A percentile compares a stretch with the other conserved stretches of the same genome.
These are phyloP conservation scores for Bacidia rubella DNA, from an alignment of 495 filamentous ascomycete genomes.

Conservation along the genomic window DNA sequence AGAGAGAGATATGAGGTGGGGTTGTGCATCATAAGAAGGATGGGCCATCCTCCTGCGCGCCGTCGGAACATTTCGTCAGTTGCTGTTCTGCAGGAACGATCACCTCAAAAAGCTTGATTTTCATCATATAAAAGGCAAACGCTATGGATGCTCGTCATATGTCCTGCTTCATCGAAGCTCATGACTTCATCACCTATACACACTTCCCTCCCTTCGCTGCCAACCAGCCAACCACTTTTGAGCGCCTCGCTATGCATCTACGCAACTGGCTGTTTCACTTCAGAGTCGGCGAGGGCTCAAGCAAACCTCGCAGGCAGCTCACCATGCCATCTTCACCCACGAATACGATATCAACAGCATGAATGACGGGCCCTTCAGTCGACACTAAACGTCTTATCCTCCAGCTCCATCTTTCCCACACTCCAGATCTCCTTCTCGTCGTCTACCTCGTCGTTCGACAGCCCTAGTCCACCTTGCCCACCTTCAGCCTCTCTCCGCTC, in stretches of 20 bases:
- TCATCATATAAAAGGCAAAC: no score
- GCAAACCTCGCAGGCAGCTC: no score
- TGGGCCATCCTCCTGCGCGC: no score
- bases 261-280: not conserved
- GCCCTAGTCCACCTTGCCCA: slow-evolving; percentile 68
- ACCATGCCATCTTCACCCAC: not conserved
- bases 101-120: no score
- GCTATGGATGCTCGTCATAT: not conserved
- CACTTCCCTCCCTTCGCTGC: not conserved
- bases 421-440: slow-evolving; percentile 95
- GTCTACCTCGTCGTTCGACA: slow-evolving; percentile 79
- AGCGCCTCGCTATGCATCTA: not conserved
- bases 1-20: no score
- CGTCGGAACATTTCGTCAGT: no score
- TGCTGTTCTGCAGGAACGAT: no score
- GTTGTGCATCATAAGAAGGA: no score
- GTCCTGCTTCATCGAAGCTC: not conserved
- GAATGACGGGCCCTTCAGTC: not conserved
- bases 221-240: not conserved
- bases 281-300: no score
- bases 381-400: slow-evolving; percentile 41
- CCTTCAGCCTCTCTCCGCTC: slow-evolving; percentile 85
- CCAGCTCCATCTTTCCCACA: slow-evolving; percentile 81
- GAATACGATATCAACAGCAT: not conserved
- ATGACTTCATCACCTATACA: not conserved